A percentile compares a stretch with the other conserved stretches of the same genome.
Evolutionary conservation across 495 filamentous ascomycete genomes (phyloP).

Genomic region (Chaetomidium leptoderma): DNA sequence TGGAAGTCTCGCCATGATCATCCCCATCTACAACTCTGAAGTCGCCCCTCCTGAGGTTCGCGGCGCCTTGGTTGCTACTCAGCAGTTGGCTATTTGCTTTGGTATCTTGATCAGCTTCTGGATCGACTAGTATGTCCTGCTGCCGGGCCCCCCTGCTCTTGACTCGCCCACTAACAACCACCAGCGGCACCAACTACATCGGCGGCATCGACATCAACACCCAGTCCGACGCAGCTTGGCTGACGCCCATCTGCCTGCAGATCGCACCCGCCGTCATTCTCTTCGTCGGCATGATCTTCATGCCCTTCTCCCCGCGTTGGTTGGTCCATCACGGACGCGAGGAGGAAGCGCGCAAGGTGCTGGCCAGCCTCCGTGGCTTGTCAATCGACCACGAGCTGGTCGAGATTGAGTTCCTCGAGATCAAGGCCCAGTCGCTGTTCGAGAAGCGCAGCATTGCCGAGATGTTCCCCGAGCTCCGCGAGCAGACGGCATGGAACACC

Average conservation of each 20-base stretch:
- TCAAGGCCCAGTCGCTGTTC: slow-evolving; percentile 72
- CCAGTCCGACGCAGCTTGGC: slow-evolving; percentile 68
- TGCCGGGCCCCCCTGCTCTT: neutral
- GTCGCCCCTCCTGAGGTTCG: slow-evolving; percentile 57
- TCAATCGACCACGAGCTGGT: slow-evolving; percentile 59
- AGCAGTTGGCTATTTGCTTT: slow-evolving; percentile 77
- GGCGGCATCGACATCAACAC: slow-evolving; percentile 61
- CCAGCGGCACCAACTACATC: slow-evolving; percentile 64
- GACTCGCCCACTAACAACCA: neutral
- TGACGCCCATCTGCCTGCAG: slow-evolving; percentile 61
- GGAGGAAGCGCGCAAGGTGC: slow-evolving; percentile 62
- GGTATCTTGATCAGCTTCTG: slow-evolving; percentile 84
- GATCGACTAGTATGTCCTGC: slow-evolving; percentile 59
- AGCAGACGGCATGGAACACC: slow-evolving; percentile 54
- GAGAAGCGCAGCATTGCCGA: slow-evolving; percentile 71
- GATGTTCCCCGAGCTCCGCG: slow-evolving; percentile 63
- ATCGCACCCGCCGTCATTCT: slow-evolving; percentile 57
- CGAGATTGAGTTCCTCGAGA: slow-evolving; percentile 74
- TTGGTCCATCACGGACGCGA: slow-evolving; percentile 69
- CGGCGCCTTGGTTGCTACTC: slow-evolving; percentile 69
- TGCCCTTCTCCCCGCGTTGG: slow-evolving; percentile 82
- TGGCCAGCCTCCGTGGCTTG: slow-evolving; percentile 62
- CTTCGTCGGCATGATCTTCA: slow-evolving; percentile 67
- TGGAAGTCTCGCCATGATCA: slow-evolving; percentile 62
- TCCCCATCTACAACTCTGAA: slow-evolving; percentile 67